These are phyloP conservation scores for Ganoderma boninense DNA, from an alignment of 1,284 basidiomycete genomes.

Conservation along the genomic window DNA sequence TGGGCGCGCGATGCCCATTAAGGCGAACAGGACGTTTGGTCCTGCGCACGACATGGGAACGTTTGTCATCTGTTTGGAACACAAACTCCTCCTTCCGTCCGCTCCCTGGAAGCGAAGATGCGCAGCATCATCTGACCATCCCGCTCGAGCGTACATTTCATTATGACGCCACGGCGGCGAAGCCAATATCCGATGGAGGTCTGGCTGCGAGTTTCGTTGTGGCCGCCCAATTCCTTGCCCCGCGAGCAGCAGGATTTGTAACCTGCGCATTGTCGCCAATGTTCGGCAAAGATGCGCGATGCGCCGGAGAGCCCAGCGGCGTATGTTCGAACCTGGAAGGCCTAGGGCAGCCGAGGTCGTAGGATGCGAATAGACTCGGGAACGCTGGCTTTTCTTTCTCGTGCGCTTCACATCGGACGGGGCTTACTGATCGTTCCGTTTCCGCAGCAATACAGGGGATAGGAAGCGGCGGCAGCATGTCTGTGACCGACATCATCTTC, in stretches of 20 bases:
- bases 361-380: not conserved
- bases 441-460: slow-evolving; percentile 53
- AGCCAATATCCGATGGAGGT: not conserved
- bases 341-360: not conserved
- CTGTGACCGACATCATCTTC: slow-evolving; percentile 50
- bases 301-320: not conserved
- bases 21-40: not conserved
- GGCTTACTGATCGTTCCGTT: not conserved
- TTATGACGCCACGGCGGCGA: not conserved
- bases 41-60: not conserved
- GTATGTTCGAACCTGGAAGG: not conserved
- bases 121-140: not conserved
- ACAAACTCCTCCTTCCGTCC: not conserved
- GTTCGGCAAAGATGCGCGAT: not conserved
- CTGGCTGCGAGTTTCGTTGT: not conserved
- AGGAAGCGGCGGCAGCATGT: slow-evolving; percentile 55
- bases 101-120: not conserved
- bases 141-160: not conserved
- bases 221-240: too few relatives aligned
- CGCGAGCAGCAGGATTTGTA: not conserved
- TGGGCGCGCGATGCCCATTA: not conserved
- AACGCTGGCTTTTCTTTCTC: not conserved
- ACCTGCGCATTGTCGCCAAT: not conserved
- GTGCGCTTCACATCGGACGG: not conserved
- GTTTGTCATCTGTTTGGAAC: not conserved